Conservation (phyloP, 441 rosid genomes). For the Erodium texanum region DNA sequence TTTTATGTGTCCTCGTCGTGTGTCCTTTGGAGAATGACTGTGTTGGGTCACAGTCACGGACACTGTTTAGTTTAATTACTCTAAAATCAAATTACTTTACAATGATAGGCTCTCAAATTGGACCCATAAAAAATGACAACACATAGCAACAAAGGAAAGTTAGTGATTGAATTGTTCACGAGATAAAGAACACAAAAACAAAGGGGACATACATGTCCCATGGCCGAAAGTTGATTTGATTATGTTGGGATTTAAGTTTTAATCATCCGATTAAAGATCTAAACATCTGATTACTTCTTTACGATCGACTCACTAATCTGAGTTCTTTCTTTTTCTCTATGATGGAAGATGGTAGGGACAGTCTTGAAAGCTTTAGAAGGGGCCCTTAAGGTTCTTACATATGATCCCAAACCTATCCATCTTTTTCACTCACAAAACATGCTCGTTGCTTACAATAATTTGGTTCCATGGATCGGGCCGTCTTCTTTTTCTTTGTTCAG, state of each 20-base stretch:
- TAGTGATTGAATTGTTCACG: background rate
- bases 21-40: background rate
- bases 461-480: slow-evolving; percentile 17
- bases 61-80: background rate
- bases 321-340: too few species aligned
- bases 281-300: too few species aligned
- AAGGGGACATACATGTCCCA: background rate
- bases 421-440: background rate
- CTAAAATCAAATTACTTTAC: background rate
- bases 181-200: background rate
- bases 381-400: background rate
- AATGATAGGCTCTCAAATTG: background rate
- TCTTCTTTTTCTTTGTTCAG: background rate
- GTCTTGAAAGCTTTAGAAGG: background rate
- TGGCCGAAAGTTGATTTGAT: too few species aligned
- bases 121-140: background rate
- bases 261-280: too few species aligned
- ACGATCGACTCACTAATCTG: too few species aligned
- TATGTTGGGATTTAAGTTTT: too few species aligned
- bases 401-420: background rate
- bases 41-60: background rate
- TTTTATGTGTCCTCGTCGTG: background rate
- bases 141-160: background rate
- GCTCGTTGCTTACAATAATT: background rate
- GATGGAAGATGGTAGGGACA: too few species aligned